Base-by-base conservation (phyloP, 2,329 filamentous ascomycete species). In the Penicillium italicum region DNA sequence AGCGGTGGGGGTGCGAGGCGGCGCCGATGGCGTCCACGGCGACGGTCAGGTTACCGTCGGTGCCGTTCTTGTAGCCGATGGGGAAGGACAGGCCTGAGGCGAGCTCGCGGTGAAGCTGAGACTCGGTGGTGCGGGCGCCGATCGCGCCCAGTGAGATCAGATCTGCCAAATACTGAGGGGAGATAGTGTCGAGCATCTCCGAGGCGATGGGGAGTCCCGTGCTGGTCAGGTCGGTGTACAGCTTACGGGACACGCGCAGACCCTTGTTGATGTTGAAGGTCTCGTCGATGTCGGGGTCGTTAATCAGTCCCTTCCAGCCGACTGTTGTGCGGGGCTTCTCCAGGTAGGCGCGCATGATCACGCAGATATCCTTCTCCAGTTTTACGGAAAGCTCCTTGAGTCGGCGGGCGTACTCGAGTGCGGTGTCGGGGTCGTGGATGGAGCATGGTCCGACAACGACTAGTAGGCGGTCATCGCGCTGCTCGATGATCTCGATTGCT, bases 251-350 rank as follows among this genome's bases (percentile, higher is more conserved):
- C 55, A 96, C 86, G 30, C 91, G 86, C 54, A 99, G 83, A 50
- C 94, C 94, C 82, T 97, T 97, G 85, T 99, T 99, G 81, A 99
- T 99, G 79, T 96, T 85, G 87, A 89, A 99, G 71, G 88, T 94
- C 74, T 94, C 88, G 76, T 99, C 91, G 73, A 99, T 96, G 69
- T 97, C 92, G 2, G 94, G 94, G 75, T 99, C 94, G 77, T 99
- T 99, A 82, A 99, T 97, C 74, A 99, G 82, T 50, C 94, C 94
- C 80, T 99, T 99, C 94, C 94, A 99, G 72, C 94, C 94, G 47
- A 99, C 92, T 0, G 94, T 99, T 47, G 94, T 99, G 59, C 94
- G 88, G 40, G 94, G 94, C 83, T 99, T 99, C 82, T 99, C 94
- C 49, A 99, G 88, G 83, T 99, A 99, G 71, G 92, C 91, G 67